Evolutionary conservation across 1,284 basidiomycete genomes (phyloP).

Genomic region (Blastosporella zonata): DNA sequence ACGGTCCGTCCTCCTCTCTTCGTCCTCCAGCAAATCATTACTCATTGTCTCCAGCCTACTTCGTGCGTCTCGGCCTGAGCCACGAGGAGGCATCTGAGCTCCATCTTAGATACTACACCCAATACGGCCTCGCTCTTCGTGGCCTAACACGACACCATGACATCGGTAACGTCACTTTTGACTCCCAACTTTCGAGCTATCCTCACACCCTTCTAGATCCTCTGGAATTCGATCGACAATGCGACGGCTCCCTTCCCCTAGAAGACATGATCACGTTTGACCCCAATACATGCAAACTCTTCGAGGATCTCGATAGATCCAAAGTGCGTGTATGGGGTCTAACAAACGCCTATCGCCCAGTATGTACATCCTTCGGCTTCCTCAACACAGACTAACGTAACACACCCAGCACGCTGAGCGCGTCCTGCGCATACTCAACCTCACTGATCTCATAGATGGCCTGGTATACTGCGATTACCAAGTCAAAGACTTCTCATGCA

Average conservation of each 20-base stretch:
- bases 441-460: conserved; percentile 78
- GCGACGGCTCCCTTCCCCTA: conserved; percentile 80
- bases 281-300: conserved; percentile 59
- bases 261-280: conserved; percentile 77
- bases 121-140: conserved; percentile 84
- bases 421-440: conserved; percentile 71
- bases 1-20: conserved; percentile 44
- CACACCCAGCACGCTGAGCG: conserved; percentile 70
- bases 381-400: conserved; percentile 1
- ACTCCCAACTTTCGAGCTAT: background rate
- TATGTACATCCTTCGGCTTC: conserved; percentile 32
- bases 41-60: conserved; percentile 56
- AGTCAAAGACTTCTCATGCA: conserved; percentile 71
- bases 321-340: conserved; percentile 81
- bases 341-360: conserved; percentile 78
- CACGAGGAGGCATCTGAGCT: conserved; percentile 71
- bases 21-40: conserved; percentile 3
- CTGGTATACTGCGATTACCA: conserved; percentile 82
- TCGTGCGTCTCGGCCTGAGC: conserved; percentile 64
- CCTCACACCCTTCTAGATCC: conserved; percentile 53
- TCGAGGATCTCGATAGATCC: conserved; percentile 75
- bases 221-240: conserved; percentile 82
- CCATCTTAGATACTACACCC: conserved; percentile 73
- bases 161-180: conserved; percentile 53
- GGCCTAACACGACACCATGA: conserved; percentile 79